Base-by-base conservation (phyloP, 305 asterid genomes). In the Rubia peregrina region DNA sequence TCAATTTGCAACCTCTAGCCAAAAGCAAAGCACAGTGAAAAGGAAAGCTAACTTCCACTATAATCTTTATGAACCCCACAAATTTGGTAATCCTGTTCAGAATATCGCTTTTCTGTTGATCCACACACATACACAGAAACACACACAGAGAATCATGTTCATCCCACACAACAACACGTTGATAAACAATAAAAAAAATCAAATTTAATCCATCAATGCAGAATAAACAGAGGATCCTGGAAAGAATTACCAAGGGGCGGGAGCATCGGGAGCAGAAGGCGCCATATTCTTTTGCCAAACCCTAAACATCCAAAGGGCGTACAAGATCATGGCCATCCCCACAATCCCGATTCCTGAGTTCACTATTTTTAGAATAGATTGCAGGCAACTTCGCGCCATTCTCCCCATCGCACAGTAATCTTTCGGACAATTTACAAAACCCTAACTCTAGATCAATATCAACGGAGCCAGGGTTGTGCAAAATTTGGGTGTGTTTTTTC, bases 241-340 rank as follows among this genome's bases (percentile, higher is more conserved):
- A 17, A 14, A 6, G 22, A 30, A 22, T 64, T 75, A 83, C 87
- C 87, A 83, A n/a, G 85, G 87, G 33, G 68, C 56, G 53, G 86
- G 86, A 55, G 63, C 43, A 73, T 71, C 81, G 7, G 70, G 64
- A 49, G 67, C 78, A 11, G 87, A 80, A 53, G 87, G 83, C 55
- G 75, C 70, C 67, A 80, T 74, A 36, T 87, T 83, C 71, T 80
- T 87, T 75, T 80, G 82, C 97, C 96, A 90, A 73, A 70, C 84
- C 73, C 89, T 84, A 33, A 92, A 81, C 98, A 93, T 93, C 98
- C 97, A 93, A 33, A 93, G 85, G 33, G 94, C 76, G 80, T 90
- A 93, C 72, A 89, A 60, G 48, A 85, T 83, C 89, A 90, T 78
- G 49, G 92, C 92, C 16, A 93, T 81, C 8, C 96, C 97, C 65